Base-by-base conservation (phyloP, 306 rosid species). In the Malus sieversii region DNA sequence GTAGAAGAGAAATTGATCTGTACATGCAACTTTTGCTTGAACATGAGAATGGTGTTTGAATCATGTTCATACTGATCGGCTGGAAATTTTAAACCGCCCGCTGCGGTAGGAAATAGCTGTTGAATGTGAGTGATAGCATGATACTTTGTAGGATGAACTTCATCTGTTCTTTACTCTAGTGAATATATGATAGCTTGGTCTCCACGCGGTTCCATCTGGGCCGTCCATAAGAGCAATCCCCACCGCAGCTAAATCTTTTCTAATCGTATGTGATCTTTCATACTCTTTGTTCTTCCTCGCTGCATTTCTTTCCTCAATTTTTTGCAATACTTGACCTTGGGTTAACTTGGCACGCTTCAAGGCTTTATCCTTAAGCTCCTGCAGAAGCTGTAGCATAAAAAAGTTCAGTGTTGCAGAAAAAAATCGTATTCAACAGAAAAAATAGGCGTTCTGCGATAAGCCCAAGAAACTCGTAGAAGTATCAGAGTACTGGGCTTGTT, bases 151-250 rank as follows among this genome's bases (percentile, higher is more conserved):
- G 25, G 40, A 40, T 74, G 61, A 60, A 62, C 15, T 46, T 4
- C 16, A 67, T 44, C 30, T 5, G 2, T 55, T 71, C 22, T 25
- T 30, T 57, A 10, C 18, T 19, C 33, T 12, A 32, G 23, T 44
- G 30, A 61, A 60, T 27, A 73, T 73, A 59, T 25, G 11, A 60
- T 25, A 16, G 45, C 30, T 61, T 44, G 99, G 96, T 82, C 97
- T 92, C 97, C 99, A 90, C 60, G 91, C 81, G 35, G 99, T 95
- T 42, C 97, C 97, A 65, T 84, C 80, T 40, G 97, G 89, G 87
- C 88, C 83, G 84, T 95, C 99, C 99, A 92, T 95, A 13, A 90
- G 92, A 78, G 93, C 79, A 71, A 96, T 92, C 61, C 99, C 98
- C 53, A 85, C 78, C 66, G 71, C 82, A 76, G 93, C 93, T 82